Percentiles rank a stretch among this genome's conserved stretches.
Conservation (phyloP, 305 asterid genomes). For the Rubia peregrina region DNA sequence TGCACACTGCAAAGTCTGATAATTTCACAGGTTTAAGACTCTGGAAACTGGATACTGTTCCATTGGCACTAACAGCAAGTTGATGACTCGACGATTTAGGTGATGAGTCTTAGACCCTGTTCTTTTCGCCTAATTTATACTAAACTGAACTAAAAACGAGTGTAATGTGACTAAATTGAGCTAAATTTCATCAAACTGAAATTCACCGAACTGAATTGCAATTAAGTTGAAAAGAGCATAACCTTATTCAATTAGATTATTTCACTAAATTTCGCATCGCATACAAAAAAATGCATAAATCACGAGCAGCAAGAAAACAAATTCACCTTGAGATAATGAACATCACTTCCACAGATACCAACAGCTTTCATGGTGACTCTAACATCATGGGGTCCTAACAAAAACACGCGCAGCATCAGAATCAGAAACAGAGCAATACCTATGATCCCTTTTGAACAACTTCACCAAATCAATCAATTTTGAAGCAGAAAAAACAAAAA, state of each 20-base stretch:
- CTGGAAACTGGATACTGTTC: too few species aligned
- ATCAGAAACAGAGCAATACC: neutral
- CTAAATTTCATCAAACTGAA: too few species aligned
- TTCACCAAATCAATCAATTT: neutral
- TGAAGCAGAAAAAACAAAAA: neutral
- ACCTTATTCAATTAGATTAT: too few species aligned
- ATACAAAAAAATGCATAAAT: neutral
- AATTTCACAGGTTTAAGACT: neutral
- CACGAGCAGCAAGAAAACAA: neutral
- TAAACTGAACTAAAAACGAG: too few species aligned
- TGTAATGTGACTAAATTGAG: too few species aligned
- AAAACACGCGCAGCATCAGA: neutral
- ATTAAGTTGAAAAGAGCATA: too few species aligned
- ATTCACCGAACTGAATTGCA: too few species aligned
- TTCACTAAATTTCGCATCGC: neutral
- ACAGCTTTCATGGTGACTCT: conserved; percentile 32
- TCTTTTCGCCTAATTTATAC: too few species aligned
- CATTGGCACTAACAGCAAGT: neutral
- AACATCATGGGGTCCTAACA: conserved; percentile 33
- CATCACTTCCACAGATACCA: conserved; percentile 42
- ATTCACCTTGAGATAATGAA: conserved; percentile 33
- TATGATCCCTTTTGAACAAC: neutral
- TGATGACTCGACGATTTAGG: neutral
- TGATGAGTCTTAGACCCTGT: too few species aligned
- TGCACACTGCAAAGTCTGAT: conserved; percentile 57